phyloP scores from a whole-genome alignment of 352 stramenopile species.

The Salisapilia sapeloensis region DNA sequence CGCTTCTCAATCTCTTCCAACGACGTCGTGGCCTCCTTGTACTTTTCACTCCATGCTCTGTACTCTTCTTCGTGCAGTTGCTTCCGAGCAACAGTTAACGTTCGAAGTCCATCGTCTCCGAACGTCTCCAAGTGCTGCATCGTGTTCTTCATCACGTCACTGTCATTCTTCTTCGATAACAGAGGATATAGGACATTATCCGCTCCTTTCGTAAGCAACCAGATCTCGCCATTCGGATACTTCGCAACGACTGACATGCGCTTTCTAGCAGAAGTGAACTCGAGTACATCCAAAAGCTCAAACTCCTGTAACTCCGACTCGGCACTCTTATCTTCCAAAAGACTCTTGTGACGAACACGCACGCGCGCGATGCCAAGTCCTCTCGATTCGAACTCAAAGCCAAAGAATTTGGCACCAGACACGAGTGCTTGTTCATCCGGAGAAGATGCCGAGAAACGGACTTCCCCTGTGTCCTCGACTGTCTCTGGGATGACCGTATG shows the following conservation, averaged over 20 bases:
- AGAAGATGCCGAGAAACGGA: constrained; percentile 61
- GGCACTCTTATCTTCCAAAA: constrained; percentile 15
- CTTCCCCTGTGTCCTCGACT: constrained; percentile 24
- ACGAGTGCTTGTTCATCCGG: constrained; percentile 84
- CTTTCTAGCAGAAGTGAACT: constrained; percentile 88
- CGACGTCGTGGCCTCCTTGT: constrained; percentile 41
- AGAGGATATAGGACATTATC: constrained; percentile 86
- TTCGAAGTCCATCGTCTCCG: constrained; percentile 69
- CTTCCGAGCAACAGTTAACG: constrained; percentile 57
- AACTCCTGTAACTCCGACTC: constrained; percentile 38
- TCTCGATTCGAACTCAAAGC: constrained; percentile 54
- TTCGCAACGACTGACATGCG: constrained; percentile 69
- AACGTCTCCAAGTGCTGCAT: constrained; percentile 61
- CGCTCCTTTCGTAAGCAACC: constrained; percentile 80
- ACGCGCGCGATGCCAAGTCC: constrained; percentile 40
- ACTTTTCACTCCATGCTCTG: constrained; percentile 34
- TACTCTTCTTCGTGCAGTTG: constrained; percentile 40
- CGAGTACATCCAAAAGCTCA: constrained; percentile 86
- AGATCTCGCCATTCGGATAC: constrained; percentile 46
- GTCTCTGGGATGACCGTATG: constrained; percentile 62
- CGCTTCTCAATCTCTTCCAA: constrained; percentile 71
- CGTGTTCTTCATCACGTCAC: constrained; percentile 34
- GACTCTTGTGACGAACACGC: constrained; percentile 23
- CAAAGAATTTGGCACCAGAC: constrained; percentile 64
- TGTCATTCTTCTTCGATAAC: constrained; percentile 40